Evolutionary conservation across 768 basidiomycete genomes (phyloP), one percentile per base, ranked within the genome.

Genomic region (Suillus paluster): DNA sequence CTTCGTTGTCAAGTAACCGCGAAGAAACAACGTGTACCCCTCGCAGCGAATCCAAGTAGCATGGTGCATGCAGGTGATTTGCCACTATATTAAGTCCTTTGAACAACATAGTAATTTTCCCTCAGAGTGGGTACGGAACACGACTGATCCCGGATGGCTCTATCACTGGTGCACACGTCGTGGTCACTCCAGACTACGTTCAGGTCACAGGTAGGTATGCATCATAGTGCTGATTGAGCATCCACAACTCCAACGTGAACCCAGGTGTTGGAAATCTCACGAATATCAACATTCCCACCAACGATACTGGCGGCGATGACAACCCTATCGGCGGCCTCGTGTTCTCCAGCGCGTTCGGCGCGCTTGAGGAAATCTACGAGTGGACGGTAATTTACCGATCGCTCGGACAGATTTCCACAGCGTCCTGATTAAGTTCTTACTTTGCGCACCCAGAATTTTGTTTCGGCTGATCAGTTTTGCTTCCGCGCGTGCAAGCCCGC

Each of bases 131-230:
- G 41, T 81, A 85, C 53, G 90, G 89, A 34, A 82, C 84, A 15
- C 86, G 86, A 54, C 70, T 89, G 66, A 90, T 94, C 64, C 92
- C 90, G 12, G 83, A 86, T 58, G 92, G 89, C 34, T 75, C 87
- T n/a, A 84, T 92, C 67, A 79, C 77, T 1, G 86, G 86, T 56
- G 88, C 84, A 19, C 89, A 88, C 70, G 84, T 91, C 70, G 80
- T 91, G 5, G 79, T 84, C 64, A 91, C 91, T 0, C 86, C 89
- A n/a, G 87, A 88, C 71, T 92, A 86, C 71, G 79, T 91, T 38
- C 90, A 90, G 68, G 76, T 92, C 58, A 87, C 86, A 42, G 92
- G 89, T 79, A 57, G 41, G 71, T 62, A 15, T 25, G 54, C 56
- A 2, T 11, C 5, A 50, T 30, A 17, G 7, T 62, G 64, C 11